These are phyloP conservation scores for Salix purpurea DNA, from an alignment of 345 rosid species.

Conservation along the genomic window DNA sequence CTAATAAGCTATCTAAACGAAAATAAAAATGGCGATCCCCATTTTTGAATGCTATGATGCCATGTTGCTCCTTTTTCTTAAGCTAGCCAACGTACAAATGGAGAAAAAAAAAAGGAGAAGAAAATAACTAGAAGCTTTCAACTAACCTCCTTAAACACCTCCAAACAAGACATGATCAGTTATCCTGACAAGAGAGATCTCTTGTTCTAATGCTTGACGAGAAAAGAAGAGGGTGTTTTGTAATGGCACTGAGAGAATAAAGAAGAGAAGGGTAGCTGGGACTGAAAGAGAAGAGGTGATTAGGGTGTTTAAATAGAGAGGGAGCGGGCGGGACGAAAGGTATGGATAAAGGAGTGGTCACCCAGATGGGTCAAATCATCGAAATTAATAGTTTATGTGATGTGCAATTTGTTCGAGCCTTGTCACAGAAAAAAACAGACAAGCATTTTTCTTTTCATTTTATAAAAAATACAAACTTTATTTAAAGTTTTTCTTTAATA, in stretches of 20 bases:
- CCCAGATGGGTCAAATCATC: constrained; percentile 37
- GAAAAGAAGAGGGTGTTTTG: neutral
- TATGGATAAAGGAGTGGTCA: constrained; percentile 30
- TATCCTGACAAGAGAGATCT: neutral
- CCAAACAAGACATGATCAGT: constrained; percentile 47
- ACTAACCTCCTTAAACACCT: constrained; percentile 53
- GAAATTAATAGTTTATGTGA: neutral
- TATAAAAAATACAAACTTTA: too few species aligned
- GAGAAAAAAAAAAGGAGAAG: neutral
- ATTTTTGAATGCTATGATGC: neutral
- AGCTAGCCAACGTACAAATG: neutral
- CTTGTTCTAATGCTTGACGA: constrained; percentile 12
- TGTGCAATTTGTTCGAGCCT: constrained; percentile 1
- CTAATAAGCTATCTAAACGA: too few species aligned
- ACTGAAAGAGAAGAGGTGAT: constrained; percentile 5
- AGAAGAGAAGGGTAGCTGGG: constrained; percentile 11
- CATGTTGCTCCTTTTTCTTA: neutral
- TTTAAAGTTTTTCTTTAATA: neutral
- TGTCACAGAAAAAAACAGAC: too few species aligned
- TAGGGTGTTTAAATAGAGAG: constrained; percentile 45
- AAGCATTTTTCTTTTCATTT: too few species aligned
- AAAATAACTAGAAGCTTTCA: neutral
- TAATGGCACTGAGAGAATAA: neutral
- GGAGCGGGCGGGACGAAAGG: constrained; percentile 37
- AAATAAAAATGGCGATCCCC: neutral